Evolutionary conservation across 371 early-diverging fungal genomes (phyloP), one percentile per base, ranked within the genome.

Genomic region (Haplosporangium sp.): DNA sequence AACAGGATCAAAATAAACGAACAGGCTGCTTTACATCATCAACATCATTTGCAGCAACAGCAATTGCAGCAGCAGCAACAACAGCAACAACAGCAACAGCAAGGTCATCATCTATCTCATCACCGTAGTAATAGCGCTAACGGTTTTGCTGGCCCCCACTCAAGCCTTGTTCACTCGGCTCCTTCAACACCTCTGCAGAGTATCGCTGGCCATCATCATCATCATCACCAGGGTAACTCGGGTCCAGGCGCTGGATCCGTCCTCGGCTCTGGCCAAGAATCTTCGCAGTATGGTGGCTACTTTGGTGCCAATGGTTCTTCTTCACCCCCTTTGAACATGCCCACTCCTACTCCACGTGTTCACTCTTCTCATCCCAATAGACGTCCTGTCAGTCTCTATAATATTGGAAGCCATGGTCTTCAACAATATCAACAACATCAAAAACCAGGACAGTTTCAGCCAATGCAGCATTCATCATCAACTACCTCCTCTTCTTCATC

Each of bases 1-100:
- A 91, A 88, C 78, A 86, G 92, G 58, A 83, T 82, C 69, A 85
- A 84, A 65, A 83, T 84, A 66, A 83, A 84, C 35, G 84, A 84
- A 40, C 83, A 84, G 68, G 76, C 82, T 10, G 77, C 81, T 5
- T 75, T 81, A 20, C 76, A 78, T 17, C 84, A 82, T 38, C 85
- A 84, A 60, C 84, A 84, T 57, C 77, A 66, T 56, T 71, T 78
- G 20, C 77, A 83, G 61, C 72, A 70, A 20, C 84, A 83, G 45
- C 83, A 77, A 50, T 53, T 60, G 27, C 76, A 71, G 64, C 71
- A 68, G 47, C 74, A 62, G 19, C 74, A 74, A 17, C 68, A 65
- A 17, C 65, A 65, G 27, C 71, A 59, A 13, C 77, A 72, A 39
- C 65, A 65, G 15, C 70, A 73, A 13, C 77, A 72, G 27, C 65